Conservation (phyloP, 2,329 filamentous ascomycete genomes). For the Ophiostoma sp. region DNA sequence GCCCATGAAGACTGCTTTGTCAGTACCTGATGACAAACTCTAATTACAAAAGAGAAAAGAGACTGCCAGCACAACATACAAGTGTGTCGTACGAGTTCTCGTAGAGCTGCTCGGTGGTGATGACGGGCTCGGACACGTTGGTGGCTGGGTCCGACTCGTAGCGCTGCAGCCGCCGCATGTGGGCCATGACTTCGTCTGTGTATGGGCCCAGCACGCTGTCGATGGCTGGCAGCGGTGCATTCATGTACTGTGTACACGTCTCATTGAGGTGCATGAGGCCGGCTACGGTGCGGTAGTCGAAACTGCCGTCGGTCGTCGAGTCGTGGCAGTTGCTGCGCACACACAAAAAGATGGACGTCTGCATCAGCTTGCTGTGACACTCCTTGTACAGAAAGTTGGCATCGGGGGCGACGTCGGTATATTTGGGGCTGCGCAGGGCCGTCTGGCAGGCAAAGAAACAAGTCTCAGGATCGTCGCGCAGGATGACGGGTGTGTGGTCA, state of each 20-base stretch:
- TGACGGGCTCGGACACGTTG: constrained; percentile 32
- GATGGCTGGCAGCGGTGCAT: constrained; percentile 34
- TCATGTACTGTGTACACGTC: constrained; percentile 33
- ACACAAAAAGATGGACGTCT: constrained; percentile 36
- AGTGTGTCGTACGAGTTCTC: constrained; percentile 38
- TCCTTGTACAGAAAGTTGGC: constrained; percentile 16
- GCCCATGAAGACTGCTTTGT: background rate
- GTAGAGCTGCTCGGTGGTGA: constrained; percentile 37
- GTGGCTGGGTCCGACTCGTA: constrained; percentile 29
- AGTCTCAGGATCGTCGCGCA: constrained; percentile 5
- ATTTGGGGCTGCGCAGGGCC: constrained; percentile 16
- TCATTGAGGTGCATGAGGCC: constrained; percentile 34
- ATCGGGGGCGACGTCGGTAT: constrained; percentile 17
- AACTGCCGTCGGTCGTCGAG: background rate
- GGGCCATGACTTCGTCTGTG: constrained; percentile 34
- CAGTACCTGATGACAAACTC: background rate
- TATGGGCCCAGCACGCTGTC: constrained; percentile 34
- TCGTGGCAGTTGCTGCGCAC: constrained; percentile 35
- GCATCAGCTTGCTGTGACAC: constrained; percentile 22
- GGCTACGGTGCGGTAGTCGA: constrained; percentile 14
- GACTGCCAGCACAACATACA: constrained; percentile 26
- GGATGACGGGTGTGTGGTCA: background rate
- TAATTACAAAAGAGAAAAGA: too few relatives aligned
- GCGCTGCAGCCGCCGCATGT: constrained; percentile 32
- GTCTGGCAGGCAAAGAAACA: constrained; percentile 22